Evolutionary conservation across 2,329 filamentous ascomycete genomes (phyloP).

Genomic region (Claviceps africana): DNA sequence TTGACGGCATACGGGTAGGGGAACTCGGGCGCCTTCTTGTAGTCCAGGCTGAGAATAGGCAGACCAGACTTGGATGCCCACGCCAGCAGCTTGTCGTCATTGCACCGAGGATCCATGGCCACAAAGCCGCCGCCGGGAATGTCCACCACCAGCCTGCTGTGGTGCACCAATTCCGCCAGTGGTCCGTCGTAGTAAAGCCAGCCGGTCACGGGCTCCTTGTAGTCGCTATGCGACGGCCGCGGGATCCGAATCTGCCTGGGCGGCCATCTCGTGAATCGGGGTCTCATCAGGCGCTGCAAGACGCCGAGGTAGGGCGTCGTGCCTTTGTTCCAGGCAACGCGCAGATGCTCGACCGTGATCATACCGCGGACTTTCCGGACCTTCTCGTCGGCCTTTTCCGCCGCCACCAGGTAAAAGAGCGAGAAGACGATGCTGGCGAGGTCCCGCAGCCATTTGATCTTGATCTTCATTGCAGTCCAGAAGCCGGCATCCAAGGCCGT

Average conservation of each 20-base stretch:
- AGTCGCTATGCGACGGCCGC: slow-evolving; percentile 63
- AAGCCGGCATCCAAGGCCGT: slow-evolving; percentile 93
- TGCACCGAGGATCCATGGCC: slow-evolving; percentile 87
- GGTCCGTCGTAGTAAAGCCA: slow-evolving; percentile 96
- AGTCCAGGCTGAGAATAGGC: slow-evolving; percentile 85
- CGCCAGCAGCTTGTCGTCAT: slow-evolving; percentile 83
- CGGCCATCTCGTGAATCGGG: slow-evolving; percentile 65
- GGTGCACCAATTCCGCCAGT: slow-evolving; percentile 58
- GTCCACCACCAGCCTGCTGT: slow-evolving; percentile 71
- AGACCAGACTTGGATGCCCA: slow-evolving; percentile 84
- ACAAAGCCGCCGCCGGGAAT: slow-evolving; percentile 92
- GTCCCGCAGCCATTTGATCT: slow-evolving; percentile 64
- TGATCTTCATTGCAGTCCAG: slow-evolving; percentile 95
- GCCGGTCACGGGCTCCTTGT: slow-evolving; percentile 66
- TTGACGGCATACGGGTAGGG: slow-evolving; percentile 34
- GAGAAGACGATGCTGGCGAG: slow-evolving; percentile 73
- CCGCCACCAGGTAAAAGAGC: slow-evolving; percentile 79
- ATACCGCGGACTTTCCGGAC: slow-evolving; percentile 78
- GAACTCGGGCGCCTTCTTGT: slow-evolving; percentile 42
- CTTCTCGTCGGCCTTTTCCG: slow-evolving; percentile 92
- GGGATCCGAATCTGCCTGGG: slow-evolving; percentile 76
- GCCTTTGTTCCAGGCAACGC: slow-evolving; percentile 91
- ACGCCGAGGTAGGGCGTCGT: slow-evolving; percentile 73
- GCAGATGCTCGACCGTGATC: slow-evolving; percentile 78
- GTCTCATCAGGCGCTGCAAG: slow-evolving; percentile 58